Base-by-base conservation (phyloP, 768 basidiomycete species). In the Suillus plorans region DNA sequence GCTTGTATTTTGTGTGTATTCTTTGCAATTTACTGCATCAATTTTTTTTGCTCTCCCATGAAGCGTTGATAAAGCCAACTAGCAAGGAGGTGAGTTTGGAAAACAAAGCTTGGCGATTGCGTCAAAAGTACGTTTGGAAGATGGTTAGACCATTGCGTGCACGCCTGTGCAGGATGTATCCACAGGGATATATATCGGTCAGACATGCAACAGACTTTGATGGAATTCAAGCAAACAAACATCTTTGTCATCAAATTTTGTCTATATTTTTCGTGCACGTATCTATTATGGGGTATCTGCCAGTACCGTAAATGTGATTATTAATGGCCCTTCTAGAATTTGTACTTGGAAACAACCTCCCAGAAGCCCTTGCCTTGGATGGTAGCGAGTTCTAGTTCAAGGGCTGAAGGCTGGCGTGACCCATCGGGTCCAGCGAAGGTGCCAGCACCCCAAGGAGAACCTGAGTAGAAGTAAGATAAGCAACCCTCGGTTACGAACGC, bases 401-500 rank as follows among this genome's bases (percentile, higher is more conserved):
- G 79, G 5, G 71, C 61, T 8, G 77, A 73, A 2, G 88, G 85
- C 65, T 80, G 73, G 64, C 87, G 85, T 9, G 74, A 68, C 3
- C 86, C 86, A 61, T 79, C 74, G 2, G 70, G 49, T 2, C 76
- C 81, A 39, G 87, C 81, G 67, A 83, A 82, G 18, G 89, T 88
- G 31, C 89, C 89, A 28, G 91, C 89, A 52, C 92, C 92, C 85
- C 86, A 94, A 28, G 92, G 85, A 16, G 89, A 89, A 14, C 89
- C 89, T 88, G 66, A 9, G 62, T 13, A 20, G 47, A 45, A 53
- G n/a, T 18, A 58, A 66, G 58, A 52, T 63, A 42, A 60, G 60
- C 59, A 52, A 56, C 65, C 3, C 3, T 49, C 16, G 47, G 55
- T 28, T n/a, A 66, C n/a, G 16, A 6, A 55, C 28, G 20, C 12